A percentile compares a stretch with the other conserved stretches of the same genome.
These are phyloP conservation scores for Mrakia gelida DNA, from an alignment of 768 basidiomycete species.

Conservation along the genomic window DNA sequence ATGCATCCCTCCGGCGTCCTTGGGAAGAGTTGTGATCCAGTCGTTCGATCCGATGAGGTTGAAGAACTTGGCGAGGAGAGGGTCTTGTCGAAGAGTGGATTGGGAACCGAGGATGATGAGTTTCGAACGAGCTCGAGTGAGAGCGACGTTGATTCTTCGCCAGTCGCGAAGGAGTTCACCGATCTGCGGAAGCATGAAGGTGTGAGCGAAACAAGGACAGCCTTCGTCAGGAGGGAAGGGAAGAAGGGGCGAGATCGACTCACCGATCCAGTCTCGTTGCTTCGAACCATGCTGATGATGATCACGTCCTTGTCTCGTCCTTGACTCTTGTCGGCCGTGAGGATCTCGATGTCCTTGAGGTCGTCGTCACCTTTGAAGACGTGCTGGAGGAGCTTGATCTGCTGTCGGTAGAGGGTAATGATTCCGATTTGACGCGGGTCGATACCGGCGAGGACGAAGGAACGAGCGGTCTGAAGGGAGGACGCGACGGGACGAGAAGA, in stretches of 20 bases:
- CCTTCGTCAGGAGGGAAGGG: not conserved
- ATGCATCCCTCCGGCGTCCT: slow-evolving; percentile 1
- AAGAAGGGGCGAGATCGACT: slow-evolving; percentile 39
- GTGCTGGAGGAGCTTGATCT: slow-evolving; percentile 79
- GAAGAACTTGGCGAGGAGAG: slow-evolving; percentile 69
- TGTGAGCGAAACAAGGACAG: not conserved
- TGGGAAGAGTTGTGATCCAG: slow-evolving; percentile 66
- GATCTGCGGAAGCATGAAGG: slow-evolving; percentile 53
- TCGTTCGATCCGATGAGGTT: slow-evolving; percentile 61
- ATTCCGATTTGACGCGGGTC: slow-evolving; percentile 69
- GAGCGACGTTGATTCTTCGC: slow-evolving; percentile 93
- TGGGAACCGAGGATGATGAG: slow-evolving; percentile 85
- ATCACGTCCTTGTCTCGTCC: slow-evolving; percentile 95
- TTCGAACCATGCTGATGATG: slow-evolving; percentile 85
- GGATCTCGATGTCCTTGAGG: slow-evolving; percentile 55
- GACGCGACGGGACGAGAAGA: slow-evolving; percentile 41
- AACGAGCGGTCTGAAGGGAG: slow-evolving; percentile 63
- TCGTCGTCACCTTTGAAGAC: slow-evolving; percentile 49
- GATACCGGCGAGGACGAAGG: slow-evolving; percentile 63
- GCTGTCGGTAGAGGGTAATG: slow-evolving; percentile 89
- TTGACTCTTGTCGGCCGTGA: slow-evolving; percentile 90
- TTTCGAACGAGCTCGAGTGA: slow-evolving; percentile 87
- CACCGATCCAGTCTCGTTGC: slow-evolving; percentile 71
- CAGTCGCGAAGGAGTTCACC: slow-evolving; percentile 94
- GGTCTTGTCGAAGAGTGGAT: slow-evolving; percentile 56